phyloP scores from a whole-genome alignment of 176 grass and related monocot genomes.

The Cenchrus fungigraminus region DNA sequence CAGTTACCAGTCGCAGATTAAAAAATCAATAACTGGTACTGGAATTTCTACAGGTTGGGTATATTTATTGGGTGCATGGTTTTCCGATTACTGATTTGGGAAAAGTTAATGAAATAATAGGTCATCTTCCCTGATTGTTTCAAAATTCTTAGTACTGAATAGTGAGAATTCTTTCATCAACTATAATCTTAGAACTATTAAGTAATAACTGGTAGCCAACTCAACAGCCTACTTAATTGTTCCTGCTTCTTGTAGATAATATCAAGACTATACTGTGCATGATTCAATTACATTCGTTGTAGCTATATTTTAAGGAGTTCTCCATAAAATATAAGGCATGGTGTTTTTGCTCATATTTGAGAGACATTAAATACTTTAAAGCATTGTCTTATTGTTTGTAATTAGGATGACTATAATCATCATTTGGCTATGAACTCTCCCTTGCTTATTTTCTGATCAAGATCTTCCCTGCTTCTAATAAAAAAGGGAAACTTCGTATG shows the following conservation, averaged over 20 bases:
- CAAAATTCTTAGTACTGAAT: not conserved
- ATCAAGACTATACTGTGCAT: not conserved
- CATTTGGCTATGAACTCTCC: not conserved
- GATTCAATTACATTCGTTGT: not conserved
- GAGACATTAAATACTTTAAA: not conserved
- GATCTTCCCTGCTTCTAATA: no score
- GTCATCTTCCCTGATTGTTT: not conserved
- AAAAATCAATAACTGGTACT: not conserved
- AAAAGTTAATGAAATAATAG: not conserved
- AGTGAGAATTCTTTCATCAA: not conserved
- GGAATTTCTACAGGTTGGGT: not conserved
- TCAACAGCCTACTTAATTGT: slow-evolving; percentile 8
- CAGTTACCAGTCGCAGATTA: not conserved
- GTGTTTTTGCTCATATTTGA: not conserved
- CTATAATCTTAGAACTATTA: not conserved
- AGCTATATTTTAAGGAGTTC: not conserved
- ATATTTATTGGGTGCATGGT: not conserved
- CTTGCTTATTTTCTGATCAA: not conserved
- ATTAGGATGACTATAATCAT: not conserved
- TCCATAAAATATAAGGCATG: not conserved
- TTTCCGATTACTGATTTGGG: not conserved
- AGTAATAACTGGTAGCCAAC: not conserved
- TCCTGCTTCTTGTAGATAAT: not conserved
- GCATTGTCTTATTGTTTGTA: slow-evolving; percentile 9
- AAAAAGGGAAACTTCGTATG: not conserved